phyloP scores from a whole-genome alignment of 352 stramenopile genomes.

The Thalassiosira livingstoniorum region DNA sequence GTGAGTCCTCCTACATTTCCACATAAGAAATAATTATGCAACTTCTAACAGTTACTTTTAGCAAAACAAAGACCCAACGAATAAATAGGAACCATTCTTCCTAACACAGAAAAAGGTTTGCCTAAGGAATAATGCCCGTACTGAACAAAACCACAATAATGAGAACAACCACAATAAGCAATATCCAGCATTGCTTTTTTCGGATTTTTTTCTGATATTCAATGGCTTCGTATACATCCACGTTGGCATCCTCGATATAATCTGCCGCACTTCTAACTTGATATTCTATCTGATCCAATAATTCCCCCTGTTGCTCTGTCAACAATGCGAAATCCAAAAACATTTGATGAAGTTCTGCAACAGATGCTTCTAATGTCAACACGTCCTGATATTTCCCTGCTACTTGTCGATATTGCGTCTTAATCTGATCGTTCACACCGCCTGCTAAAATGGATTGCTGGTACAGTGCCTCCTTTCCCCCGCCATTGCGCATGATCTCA shows the following conservation, averaged over 20 bases:
- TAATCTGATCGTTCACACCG: slow-evolving; percentile 85
- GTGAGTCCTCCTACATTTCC: no score
- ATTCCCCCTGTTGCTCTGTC: slow-evolving; percentile 96
- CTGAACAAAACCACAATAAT: slow-evolving; percentile 71
- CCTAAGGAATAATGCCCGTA: slow-evolving; percentile 6
- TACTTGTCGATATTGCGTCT: slow-evolving; percentile 94
- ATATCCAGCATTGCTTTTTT: slow-evolving; percentile 93
- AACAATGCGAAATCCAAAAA: slow-evolving; percentile 98
- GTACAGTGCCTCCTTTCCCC: slow-evolving; percentile 80
- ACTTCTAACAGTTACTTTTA: no score
- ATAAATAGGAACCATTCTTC: no score
- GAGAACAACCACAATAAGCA: slow-evolving; percentile 48
- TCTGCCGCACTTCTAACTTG: slow-evolving; percentile 94
- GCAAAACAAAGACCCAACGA: no score
- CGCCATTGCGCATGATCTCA: slow-evolving; percentile 91
- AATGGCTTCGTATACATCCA: slow-evolving; percentile 94
- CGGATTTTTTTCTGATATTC: slow-evolving; percentile 95
- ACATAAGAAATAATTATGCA: no score
- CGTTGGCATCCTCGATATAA: slow-evolving; percentile 97
- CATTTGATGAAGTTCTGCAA: slow-evolving; percentile 99
- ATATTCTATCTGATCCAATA: slow-evolving; percentile 98
- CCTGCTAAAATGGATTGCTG: slow-evolving; percentile 82
- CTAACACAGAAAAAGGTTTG: no score
- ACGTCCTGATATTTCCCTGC: slow-evolving; percentile 99
- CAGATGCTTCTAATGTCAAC: slow-evolving; percentile 93